A percentile compares a stretch with the other conserved stretches of the same genome.
Evolutionary conservation across 352 stramenopile genomes (phyloP).

Genomic region (Globisporangium paroecandrum): DNA sequence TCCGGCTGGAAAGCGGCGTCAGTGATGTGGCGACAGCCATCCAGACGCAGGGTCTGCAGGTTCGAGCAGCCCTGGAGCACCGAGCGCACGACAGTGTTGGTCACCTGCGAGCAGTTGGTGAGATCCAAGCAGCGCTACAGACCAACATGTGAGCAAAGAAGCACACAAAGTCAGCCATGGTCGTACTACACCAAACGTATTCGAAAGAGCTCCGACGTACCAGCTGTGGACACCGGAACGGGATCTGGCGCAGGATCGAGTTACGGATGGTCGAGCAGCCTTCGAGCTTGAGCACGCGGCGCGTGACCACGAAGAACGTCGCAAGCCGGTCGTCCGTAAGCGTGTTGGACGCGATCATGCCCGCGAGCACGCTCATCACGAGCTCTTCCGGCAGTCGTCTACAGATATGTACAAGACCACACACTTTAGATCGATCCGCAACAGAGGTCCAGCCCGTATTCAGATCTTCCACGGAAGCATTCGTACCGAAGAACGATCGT

Average conservation of each 20-base stretch:
- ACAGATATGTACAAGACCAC: background rate
- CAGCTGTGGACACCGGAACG: slow-evolving; percentile 75
- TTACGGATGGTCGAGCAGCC: slow-evolving; percentile 80
- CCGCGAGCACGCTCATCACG: slow-evolving; percentile 63
- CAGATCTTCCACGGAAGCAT: background rate
- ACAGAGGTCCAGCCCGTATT: background rate
- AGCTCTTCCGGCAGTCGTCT: slow-evolving; percentile 81
- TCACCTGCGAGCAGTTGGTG: slow-evolving; percentile 84
- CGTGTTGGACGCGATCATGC: slow-evolving; percentile 68
- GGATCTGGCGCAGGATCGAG: slow-evolving; percentile 85
- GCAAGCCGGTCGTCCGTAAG: slow-evolving; percentile 82
- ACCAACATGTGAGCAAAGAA: background rate
- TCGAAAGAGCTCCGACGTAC: slow-evolving; percentile 27
- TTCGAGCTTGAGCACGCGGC: slow-evolving; percentile 65
- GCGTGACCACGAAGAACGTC: slow-evolving; percentile 77
- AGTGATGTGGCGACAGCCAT: slow-evolving; percentile 84
- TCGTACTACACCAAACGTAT: background rate
- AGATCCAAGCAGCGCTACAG: slow-evolving; percentile 75
- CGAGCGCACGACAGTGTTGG: slow-evolving; percentile 78
- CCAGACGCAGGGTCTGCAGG: slow-evolving; percentile 76
- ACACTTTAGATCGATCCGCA: background rate
- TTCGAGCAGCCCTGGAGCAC: slow-evolving; percentile 74
- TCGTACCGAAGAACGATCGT: slow-evolving; percentile 59
- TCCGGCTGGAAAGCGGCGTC: slow-evolving; percentile 85
- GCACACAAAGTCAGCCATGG: background rate